Evolutionary conservation across 2,329 filamentous ascomycete genomes (phyloP).

Genomic region (Catunica adiposa): DNA sequence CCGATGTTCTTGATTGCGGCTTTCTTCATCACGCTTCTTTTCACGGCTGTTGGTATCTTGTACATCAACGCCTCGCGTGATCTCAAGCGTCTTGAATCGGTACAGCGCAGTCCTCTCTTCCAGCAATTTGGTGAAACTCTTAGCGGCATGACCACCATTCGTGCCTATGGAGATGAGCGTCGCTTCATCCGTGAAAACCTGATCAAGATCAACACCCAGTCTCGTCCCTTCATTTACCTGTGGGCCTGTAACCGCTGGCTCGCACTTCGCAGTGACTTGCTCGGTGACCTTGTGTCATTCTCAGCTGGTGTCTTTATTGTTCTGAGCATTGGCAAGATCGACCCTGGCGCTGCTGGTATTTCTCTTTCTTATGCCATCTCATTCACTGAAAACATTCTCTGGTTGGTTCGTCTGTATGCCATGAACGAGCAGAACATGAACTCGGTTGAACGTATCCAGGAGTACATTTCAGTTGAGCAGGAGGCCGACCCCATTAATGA

Average conservation of each 20-base stretch:
- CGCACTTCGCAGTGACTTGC: constrained; percentile 74
- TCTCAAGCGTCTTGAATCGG: constrained; percentile 83
- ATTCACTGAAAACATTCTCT: constrained; percentile 91
- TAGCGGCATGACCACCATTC: constrained; percentile 86
- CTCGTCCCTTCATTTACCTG: constrained; percentile 84
- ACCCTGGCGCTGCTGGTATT: constrained; percentile 81
- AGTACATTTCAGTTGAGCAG: constrained; percentile 91
- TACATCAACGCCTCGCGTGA: constrained; percentile 90
- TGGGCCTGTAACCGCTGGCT: constrained; percentile 98
- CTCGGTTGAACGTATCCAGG: constrained; percentile 90
- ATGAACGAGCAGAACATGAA: constrained; percentile 99
- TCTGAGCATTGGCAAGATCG: constrained; percentile 61
- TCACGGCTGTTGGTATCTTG: constrained; percentile 67
- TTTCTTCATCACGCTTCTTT: constrained; percentile 67
- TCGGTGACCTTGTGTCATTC: constrained; percentile 84
- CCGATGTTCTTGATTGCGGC: constrained; percentile 80
- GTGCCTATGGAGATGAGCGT: constrained; percentile 85
- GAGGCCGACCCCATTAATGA: constrained; percentile 67
- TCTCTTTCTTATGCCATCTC: constrained; percentile 91
- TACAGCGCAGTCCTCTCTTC: constrained; percentile 86
- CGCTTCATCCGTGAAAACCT: constrained; percentile 90
- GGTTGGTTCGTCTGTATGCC: constrained; percentile 87
- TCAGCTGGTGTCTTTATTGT: constrained; percentile 87
- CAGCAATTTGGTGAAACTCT: constrained; percentile 96
- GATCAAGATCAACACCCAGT: constrained; percentile 71